A percentile compares a stretch with the other conserved stretches of the same genome.
Evolutionary conservation across 2,329 filamentous ascomycete species (phyloP).

Genomic region (Neonectria neomacrospora): DNA sequence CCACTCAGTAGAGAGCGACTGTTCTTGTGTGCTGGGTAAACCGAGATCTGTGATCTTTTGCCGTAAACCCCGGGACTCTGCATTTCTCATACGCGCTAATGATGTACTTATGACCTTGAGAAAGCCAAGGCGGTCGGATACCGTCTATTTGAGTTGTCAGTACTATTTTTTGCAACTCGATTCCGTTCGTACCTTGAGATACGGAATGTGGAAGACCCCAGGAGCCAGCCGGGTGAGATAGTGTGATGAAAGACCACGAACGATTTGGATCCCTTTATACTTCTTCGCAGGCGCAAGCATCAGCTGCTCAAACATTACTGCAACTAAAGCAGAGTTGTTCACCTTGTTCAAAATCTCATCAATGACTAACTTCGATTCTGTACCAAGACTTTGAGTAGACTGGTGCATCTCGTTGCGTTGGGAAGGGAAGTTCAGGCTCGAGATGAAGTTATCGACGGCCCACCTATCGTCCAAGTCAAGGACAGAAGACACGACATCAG

Average conservation of each 20-base stretch:
- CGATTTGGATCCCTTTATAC: slow-evolving; percentile 37
- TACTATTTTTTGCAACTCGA: too few relatives aligned
- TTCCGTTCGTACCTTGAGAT: slow-evolving; percentile 46
- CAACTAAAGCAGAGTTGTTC: slow-evolving; percentile 26
- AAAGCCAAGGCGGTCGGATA: slow-evolving; percentile 43
- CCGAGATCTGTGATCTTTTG: slow-evolving; percentile 40
- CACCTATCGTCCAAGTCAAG: slow-evolving; percentile 40
- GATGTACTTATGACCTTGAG: slow-evolving; percentile 46
- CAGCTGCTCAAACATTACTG: slow-evolving; percentile 41
- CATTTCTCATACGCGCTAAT: slow-evolving; percentile 47
- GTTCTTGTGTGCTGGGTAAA: neutral
- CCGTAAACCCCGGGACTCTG: slow-evolving; percentile 50
- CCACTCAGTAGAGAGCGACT: neutral
- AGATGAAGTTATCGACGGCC: slow-evolving; percentile 47
- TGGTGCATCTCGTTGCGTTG: neutral
- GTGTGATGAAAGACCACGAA: slow-evolving; percentile 26
- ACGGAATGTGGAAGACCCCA: slow-evolving; percentile 51
- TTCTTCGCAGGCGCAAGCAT: slow-evolving; percentile 41
- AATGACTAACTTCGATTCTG: neutral
- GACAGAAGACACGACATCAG: slow-evolving; percentile 26
- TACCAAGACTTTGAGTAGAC: neutral
- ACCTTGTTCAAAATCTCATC: slow-evolving; percentile 23
- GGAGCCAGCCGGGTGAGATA: slow-evolving; percentile 47
- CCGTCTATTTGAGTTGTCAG: slow-evolving; percentile 36
- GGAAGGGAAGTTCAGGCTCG: slow-evolving; percentile 33